Percentiles rank a stretch among this genome's conserved stretches.
phyloP scores from a whole-genome alignment of 495 filamentous ascomycete species.

The Aspergillus steynii region DNA sequence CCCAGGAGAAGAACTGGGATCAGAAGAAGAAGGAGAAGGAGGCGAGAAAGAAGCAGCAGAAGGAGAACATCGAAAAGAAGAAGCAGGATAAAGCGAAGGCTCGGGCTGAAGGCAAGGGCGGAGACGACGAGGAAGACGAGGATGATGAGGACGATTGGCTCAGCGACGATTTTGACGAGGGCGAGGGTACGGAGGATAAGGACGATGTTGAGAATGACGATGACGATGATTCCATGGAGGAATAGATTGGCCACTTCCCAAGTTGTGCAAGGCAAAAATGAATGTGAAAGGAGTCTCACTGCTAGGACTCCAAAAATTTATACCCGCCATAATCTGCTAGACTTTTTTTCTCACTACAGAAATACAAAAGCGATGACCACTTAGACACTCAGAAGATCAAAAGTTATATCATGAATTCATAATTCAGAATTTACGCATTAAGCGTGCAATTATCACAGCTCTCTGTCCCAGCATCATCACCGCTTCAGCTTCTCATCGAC shows the following conservation, averaged over 20 bases:
- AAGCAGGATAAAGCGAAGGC: slow-evolving; percentile 58
- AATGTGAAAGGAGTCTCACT: neutral
- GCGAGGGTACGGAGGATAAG: slow-evolving; percentile 41
- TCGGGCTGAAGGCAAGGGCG: slow-evolving; percentile 41
- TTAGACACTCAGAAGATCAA: neutral
- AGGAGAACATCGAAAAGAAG: slow-evolving; percentile 85
- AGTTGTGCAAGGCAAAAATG: too few relatives aligned
- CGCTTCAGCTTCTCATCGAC: slow-evolving; percentile 69
- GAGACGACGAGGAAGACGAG: slow-evolving; percentile 53
- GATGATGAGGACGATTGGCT: slow-evolving; percentile 58
- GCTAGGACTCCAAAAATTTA: neutral
- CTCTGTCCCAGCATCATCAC: slow-evolving; percentile 18
- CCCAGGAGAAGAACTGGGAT: slow-evolving; percentile 80
- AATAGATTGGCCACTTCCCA: slow-evolving; percentile 20
- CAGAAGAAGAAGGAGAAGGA: slow-evolving; percentile 77
- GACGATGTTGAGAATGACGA: slow-evolving; percentile 35
- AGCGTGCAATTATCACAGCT: neutral
- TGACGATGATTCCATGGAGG: slow-evolving; percentile 43
- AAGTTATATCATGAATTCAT: neutral
- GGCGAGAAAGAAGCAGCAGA: slow-evolving; percentile 74
- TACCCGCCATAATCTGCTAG: neutral
- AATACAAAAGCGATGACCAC: neutral
- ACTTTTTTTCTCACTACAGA: neutral
- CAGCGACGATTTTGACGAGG: slow-evolving; percentile 61
- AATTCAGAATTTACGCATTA: neutral